Percentiles rank a stretch among this genome's conserved stretches.
These are phyloP conservation scores for Apiospora pterosperma DNA, from an alignment of 2,329 filamentous ascomycete genomes.

Conservation along the genomic window DNA sequence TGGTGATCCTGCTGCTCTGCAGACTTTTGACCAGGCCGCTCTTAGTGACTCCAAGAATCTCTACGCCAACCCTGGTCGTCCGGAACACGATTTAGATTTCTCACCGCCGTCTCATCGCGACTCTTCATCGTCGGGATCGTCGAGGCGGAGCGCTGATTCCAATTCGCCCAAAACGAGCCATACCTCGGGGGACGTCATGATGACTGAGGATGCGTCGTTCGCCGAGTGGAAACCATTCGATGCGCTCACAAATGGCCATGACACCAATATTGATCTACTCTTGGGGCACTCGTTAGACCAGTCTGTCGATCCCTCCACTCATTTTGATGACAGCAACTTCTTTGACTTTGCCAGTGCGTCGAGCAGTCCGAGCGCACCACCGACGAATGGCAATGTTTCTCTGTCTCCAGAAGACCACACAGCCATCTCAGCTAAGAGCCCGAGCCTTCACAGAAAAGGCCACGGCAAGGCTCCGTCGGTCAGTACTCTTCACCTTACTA, in stretches of 20 bases:
- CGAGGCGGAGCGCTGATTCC: constrained; percentile 19
- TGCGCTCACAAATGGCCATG: constrained; percentile 8
- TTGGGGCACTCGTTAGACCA: constrained; percentile 16
- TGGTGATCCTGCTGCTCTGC: constrained; percentile 4
- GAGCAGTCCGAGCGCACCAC: constrained; percentile 47
- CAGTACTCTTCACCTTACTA: constrained; percentile 9
- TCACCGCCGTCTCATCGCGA: constrained; percentile 23
- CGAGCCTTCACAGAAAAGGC: constrained; percentile 20
- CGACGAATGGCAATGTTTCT: constrained; percentile 10
- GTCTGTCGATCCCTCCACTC: constrained; percentile 18
- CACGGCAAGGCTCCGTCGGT: constrained; percentile 24
- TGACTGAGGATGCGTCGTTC: constrained; percentile 16
- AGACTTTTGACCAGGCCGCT: constrained; percentile 6
- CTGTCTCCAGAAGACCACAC: constrained; percentile 12
- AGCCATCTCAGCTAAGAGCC: constrained; percentile 8
- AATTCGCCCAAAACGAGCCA: constrained; percentile 24
- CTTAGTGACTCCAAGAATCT: constrained; percentile 18
- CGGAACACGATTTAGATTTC: constrained; percentile 11
- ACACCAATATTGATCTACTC: constrained; percentile 17
- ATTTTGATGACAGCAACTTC: constrained; percentile 36
- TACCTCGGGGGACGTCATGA: constrained; percentile 23
- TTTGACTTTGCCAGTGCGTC: constrained; percentile 59
- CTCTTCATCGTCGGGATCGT: constrained; percentile 28
- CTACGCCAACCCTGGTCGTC: constrained; percentile 8
- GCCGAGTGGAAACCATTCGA: constrained; percentile 7